Conservation (phyloP, 139 green algal genomes). For the Tetratostichococcus sp. region DNA sequence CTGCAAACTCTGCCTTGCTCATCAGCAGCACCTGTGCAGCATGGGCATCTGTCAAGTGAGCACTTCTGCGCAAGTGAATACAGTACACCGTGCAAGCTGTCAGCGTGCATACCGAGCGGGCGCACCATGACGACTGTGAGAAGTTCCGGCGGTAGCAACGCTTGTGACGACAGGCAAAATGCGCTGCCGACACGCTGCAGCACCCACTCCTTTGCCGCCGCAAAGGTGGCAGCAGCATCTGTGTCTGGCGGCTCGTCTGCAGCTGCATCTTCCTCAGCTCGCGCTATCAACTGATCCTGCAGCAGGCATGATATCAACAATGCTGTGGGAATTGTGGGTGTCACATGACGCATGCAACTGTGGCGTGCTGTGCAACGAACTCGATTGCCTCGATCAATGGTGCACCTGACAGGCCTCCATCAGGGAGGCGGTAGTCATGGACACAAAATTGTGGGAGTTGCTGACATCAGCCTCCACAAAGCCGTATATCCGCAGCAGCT, state of each 20-base stretch:
- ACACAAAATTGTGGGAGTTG: slow-evolving; percentile 29
- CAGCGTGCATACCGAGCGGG: too few species aligned
- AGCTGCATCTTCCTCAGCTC: background rate
- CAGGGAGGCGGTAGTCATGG: background rate
- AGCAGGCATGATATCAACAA: too few species aligned
- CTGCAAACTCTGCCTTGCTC: background rate
- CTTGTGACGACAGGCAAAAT: background rate
- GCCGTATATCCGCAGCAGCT: slow-evolving; percentile 71
- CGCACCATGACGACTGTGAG: background rate
- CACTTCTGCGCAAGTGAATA: too few species aligned
- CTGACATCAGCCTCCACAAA: slow-evolving; percentile 44
- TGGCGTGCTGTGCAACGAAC: too few species aligned
- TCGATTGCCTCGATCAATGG: too few species aligned
- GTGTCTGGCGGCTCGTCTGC: background rate
- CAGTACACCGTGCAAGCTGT: too few species aligned
- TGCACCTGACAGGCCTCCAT: background rate
- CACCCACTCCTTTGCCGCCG: background rate
- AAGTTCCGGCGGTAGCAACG: background rate
- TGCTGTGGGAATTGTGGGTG: too few species aligned
- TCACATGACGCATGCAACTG: too few species aligned
- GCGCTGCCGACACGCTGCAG: background rate
- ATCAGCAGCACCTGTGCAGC: background rate
- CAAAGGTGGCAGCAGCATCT: background rate
- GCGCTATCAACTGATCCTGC: background rate
- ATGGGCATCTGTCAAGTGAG: background rate